Evolutionary conservation across 176 grass and related monocot species (phyloP).

Genomic region (Zoysia japonica): DNA sequence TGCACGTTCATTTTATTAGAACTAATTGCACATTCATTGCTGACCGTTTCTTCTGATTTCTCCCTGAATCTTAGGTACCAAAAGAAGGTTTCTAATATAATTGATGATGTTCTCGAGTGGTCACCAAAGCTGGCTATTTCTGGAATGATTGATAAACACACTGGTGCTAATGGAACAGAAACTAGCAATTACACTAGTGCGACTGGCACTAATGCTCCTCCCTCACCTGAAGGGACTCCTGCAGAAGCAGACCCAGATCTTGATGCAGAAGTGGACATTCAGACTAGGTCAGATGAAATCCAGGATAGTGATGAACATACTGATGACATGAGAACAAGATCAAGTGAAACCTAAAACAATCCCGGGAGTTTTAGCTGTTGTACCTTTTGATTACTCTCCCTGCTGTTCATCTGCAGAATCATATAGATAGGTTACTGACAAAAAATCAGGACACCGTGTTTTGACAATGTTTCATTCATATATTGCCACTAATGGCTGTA

Average conservation of each 20-base stretch:
- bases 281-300: constrained; percentile 38
- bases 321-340: constrained; percentile 53
- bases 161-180: constrained; percentile 55
- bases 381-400: constrained; percentile 18
- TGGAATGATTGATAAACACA: constrained; percentile 93
- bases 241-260: constrained; percentile 43
- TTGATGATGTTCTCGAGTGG: constrained; percentile 99
- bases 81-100: constrained; percentile 99
- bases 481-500: constrained; percentile 32
- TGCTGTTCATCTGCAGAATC: constrained; percentile 39
- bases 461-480: constrained; percentile 45
- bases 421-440: constrained; percentile 51
- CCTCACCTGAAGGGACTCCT: constrained; percentile 37
- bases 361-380: constrained; percentile 2
- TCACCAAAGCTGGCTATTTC: constrained; percentile 92
- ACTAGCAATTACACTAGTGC: constrained; percentile 37
- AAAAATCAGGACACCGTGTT: constrained; percentile 30
- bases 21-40: background rate
- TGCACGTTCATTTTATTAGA: background rate
- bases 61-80: constrained; percentile 67
- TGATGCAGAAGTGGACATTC: constrained; percentile 40
- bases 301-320: constrained; percentile 45
- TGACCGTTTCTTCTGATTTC: constrained; percentile 22
- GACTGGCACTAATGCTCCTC: constrained; percentile 37
- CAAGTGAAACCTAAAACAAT: constrained; percentile 21